Base-by-base conservation (phyloP, 805 yeast genomes). In the Kazachstania martiniae region DNA sequence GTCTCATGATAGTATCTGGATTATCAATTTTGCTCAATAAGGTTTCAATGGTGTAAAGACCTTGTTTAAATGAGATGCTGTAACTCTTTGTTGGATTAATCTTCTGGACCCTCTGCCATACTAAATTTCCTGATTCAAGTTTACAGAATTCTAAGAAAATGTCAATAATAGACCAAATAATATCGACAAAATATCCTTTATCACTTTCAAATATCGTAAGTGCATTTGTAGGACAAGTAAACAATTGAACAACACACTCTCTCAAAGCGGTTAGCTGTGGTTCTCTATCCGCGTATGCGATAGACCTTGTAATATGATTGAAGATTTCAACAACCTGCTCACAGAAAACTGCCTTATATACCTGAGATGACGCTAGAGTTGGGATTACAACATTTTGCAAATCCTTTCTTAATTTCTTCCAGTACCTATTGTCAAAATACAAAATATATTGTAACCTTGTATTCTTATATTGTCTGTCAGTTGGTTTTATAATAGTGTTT, bases 221-320 rank as follows among this genome's bases (percentile, higher is more conserved):
- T 0, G 94, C 77, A 41, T 80, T 77, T 0, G 86, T 71, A 0
- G 96, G 95, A 33, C 94, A 79, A 0, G 96, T 87, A 55, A 86
- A 86, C 15, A 91, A 59, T 56, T 91, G 98, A 0, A 89, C 76
- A 0, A 93, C 75, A 14, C 89, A 59, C 24, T 77, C 72, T 24
- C 77, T 68, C 62, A 87, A 65, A 3, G 82, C 67, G 9, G 89
- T 83, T 34, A 72, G 58, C 44, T 86, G 95, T 0, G 95, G 94
- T 48, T 91, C 97, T 38, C 95, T 67, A 48, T 91, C 99, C 40
- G 74, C 61, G 14, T 56, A 48, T n/a, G 74, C 71, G 33, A 69
- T 58, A 8, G 66, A 59, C 12, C 63, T 64, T 3, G 74, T 46
- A 29, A 68, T 53, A 18, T 59, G 69, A 30, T 72, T 77, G 41